A percentile compares a stretch with the other conserved stretches of the same genome.
Conservation (phyloP, 164 flowering plant genomes). For the Kingdonia uniflora region DNA sequence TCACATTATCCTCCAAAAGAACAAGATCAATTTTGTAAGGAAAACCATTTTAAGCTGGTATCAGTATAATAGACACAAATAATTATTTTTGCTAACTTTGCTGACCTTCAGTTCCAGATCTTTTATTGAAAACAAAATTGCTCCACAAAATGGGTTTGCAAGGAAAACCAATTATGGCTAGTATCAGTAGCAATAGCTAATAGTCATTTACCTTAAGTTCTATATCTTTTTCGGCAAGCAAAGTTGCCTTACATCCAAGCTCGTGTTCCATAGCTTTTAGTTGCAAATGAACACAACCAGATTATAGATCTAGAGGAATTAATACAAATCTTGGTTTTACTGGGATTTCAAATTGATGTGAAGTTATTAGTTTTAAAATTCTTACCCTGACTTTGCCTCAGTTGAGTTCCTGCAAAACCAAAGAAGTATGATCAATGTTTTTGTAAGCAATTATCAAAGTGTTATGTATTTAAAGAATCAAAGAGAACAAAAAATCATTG, state of each 20-base stretch:
- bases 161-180: no score
- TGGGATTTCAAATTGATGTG: no score
- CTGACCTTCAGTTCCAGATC: no score
- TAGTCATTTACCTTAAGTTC: constrained; percentile 45
- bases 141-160: no score
- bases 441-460: background rate
- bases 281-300: constrained; percentile 22
- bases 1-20: constrained; percentile 20
- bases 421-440: background rate
- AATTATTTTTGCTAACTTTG: no score
- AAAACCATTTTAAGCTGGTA: background rate
- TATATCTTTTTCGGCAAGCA: constrained; percentile 39
- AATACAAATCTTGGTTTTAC: background rate
- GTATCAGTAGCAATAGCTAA: no score
- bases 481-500: background rate
- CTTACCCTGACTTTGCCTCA: constrained; percentile 52
- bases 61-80: background rate
- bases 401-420: constrained; percentile 56
- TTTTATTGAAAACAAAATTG: no score
- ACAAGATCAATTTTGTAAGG: background rate
- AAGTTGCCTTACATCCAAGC: constrained; percentile 44
- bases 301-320: background rate
- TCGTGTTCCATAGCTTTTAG: constrained; percentile 62
- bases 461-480: background rate
- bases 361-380: background rate